Evolutionary conservation across 306 rosid species (phyloP), one percentile per base, ranked within the genome.

Genomic region (Rosa rugosa): DNA sequence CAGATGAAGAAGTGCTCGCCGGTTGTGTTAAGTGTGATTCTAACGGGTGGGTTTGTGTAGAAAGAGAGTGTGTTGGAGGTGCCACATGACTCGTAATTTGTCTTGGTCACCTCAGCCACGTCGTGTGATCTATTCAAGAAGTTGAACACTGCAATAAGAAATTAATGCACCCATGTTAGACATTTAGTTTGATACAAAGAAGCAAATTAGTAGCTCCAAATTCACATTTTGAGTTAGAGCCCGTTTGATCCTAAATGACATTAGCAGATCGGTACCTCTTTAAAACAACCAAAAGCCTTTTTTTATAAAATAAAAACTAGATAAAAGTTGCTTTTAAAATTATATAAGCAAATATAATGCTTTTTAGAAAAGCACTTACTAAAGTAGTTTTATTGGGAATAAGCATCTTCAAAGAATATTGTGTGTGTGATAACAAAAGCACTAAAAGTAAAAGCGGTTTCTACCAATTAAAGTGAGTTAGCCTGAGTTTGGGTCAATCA

Each of bases 21-120:
- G 49, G 82, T 16, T 2, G 45, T 25, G 57, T 31, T n/a, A 14
- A 75, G 44, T 13, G 65, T 49, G n/a, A 84, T 54, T 62, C 73
- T 57, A 0, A 65, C 76, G 2, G 87, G 87, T 36, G 91, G 85
- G 57, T 0, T 53, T 27, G 0, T 36, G 25, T 27, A 20, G 11
- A 57, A 47, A 0, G 85, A 73, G 41, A 87, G 45, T 2, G 89
- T 69, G 70, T 88, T 85, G 11, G 73, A 1, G 38, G 78, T 66
- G 77, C 1, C 71, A 84, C 93, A 89, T 11, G 93, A 73, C 49
- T 84, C 81, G 12, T 11, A 89, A 0, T 86, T 85, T 11, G 23
- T 69, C 82, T 86, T 90, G 74, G 90, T 90, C 77, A 90, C 89
- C 41, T 84, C 88, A 0, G 90, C 92, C 9, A 90, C 94, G 79